Conservation (phyloP, 1,284 basidiomycete species). For the Cutaneotrichosporon arboriforme region DNA sequence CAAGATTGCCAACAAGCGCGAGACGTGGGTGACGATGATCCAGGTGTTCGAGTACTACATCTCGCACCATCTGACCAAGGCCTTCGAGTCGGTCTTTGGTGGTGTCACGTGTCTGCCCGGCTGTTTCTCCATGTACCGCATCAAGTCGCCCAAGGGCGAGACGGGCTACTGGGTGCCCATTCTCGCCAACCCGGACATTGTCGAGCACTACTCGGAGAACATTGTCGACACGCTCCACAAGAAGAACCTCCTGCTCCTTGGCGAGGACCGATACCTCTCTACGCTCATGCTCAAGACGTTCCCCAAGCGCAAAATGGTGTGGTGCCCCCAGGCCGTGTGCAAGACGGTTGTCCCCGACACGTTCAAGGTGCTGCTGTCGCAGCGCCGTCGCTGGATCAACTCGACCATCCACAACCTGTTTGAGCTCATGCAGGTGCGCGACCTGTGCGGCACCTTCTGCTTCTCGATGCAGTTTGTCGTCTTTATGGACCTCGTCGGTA, state of each 20-base stretch:
- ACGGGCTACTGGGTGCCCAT: conserved; percentile 96
- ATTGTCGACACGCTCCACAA: conserved; percentile 97
- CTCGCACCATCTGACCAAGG: conserved; percentile 97
- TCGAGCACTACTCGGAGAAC: conserved; percentile 96
- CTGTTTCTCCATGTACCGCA: conserved; percentile 99
- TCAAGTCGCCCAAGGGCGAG: conserved; percentile 92
- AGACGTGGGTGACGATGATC: conserved; percentile 98
- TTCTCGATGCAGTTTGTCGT: conserved; percentile 98
- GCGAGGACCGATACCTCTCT: conserved; percentile 97
- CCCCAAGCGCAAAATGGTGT: conserved; percentile 98
- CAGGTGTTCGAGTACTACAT: conserved; percentile 98
- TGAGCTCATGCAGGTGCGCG: conserved; percentile 87
- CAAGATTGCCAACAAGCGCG: conserved; percentile 96
- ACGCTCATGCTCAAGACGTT: conserved; percentile 96
- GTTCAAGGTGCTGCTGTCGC: conserved; percentile 87
- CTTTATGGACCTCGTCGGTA: conserved; percentile 95
- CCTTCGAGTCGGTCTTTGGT: conserved; percentile 98
- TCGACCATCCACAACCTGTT: conserved; percentile 97
- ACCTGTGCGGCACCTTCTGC: conserved; percentile 92
- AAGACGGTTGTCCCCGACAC: conserved; percentile 97
- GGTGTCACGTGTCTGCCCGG: conserved; percentile 99
- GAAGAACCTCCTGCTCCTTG: conserved; percentile 95
- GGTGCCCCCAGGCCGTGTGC: conserved; percentile 96
- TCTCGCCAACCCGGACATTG: conserved; percentile 92
- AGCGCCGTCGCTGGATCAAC: conserved; percentile 99